Evolutionary conservation across 2,329 filamentous ascomycete genomes (phyloP), one percentile per base, ranked within the genome.

Genomic region (Xylaria arbuscula): DNA sequence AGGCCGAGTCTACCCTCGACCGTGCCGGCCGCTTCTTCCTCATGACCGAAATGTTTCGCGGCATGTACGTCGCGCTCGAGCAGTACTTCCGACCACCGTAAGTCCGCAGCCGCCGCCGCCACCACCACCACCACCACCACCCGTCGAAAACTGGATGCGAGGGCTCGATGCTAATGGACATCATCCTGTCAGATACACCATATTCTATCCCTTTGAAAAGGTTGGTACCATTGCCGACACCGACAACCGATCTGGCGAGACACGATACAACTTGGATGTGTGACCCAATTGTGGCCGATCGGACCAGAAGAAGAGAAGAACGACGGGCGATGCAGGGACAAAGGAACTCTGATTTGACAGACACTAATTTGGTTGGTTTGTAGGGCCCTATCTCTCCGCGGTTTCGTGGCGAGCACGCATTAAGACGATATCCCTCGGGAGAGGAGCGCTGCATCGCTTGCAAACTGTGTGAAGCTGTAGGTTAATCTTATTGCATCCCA

Each of bases 371-470:
- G 64, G 60, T 11, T 48, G 19, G 57, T 32, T 62, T 19, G n/a
- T 70, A 89, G 88, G 96, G 96, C 56, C 96, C 96, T 69, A 98
- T 99, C 81, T 98, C 94, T 42, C 96, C 96, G 70, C 92, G 96
- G 76, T 99, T 99, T 90, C 93, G 96, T 82, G 96, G 96, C 81
- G 96, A 99, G 83, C 96, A 99, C 85, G 96, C 96, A 74, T 88
- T 99, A 72, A 91, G 96, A 82, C 90, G 96, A 78, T 99, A 99
- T 83, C 96, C 96, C 36, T 97, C 95, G 2, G 96, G 96, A 74
- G 96, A 99, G 85, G 96, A 99, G 86, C 92, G 96, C 76, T 99
- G 96, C 87, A 99, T 99, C 83, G 96, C 96, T 76, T 99, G 96
- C 92, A 99, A 99, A 87, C 90, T 99, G 68, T 99, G 96, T 85